Base-by-base conservation (phyloP, 257 asterid species). In the Solanum ahanhuiri region DNA sequence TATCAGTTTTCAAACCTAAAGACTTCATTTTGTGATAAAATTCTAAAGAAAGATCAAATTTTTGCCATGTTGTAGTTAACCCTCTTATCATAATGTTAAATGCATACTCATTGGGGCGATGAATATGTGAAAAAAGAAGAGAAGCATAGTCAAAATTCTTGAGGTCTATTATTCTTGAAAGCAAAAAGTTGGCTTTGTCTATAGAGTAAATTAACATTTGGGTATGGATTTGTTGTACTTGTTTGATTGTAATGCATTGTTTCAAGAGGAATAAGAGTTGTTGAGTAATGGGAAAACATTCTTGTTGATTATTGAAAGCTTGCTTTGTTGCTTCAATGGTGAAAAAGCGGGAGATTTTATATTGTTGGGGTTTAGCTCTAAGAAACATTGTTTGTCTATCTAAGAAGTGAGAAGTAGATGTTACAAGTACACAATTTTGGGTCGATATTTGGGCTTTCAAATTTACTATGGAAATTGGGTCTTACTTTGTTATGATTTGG, bases 21-120 rank as follows among this genome's bases (percentile, higher is more conserved):
- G 69, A 81, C 83, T 89, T 95, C 99, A 96, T 95, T 87, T 85
- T 86, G 86, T 87, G 88, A 63, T 91, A 93, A 86, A 83, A 88
- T 66, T 93, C 87, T 3, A 95, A 64, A 1, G 98, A 95, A 39
- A 91, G 89, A 86, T 90, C 91, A 87, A 86, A 93, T 15, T 88
- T 91, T 77, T 91, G 90, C 99, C 99, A 96, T 5, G 98, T 88
- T 4, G 97, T 94, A 35, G 98, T 82, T 1, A 93, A 87, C 14
- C 97, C 98, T 81, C 98, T 89, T 87, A 96, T 96, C 93, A 96
- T 91, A 22, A 95, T 86, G 69, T 95, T 96, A 91, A 92, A 96
- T 9, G 96, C 93, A 83, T 93, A 96, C 70, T 93, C 94, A 86
- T 93, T 94, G 25, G 89, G 93, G 18, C 82, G 6, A 8, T 94